Percentiles rank a stretch among this genome's conserved stretches.
Conservation (phyloP, 2,329 filamentous ascomycete species). For the Leptoxyphium fumago region DNA sequence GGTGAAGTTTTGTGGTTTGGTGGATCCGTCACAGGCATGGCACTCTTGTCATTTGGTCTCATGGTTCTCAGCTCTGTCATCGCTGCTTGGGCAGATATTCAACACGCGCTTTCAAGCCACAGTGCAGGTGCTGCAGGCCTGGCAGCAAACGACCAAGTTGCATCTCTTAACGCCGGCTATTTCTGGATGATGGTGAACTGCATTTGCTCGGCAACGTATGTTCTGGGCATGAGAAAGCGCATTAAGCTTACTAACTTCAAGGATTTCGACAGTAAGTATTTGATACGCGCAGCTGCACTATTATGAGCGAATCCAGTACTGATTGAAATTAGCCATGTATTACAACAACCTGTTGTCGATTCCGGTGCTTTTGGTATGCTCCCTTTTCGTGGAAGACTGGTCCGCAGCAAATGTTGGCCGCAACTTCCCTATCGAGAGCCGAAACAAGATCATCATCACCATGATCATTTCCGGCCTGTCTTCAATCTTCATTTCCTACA, state of each 20-base stretch:
- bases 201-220: slow-evolving; percentile 78
- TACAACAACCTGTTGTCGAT: slow-evolving; percentile 99
- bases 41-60: slow-evolving; percentile 83
- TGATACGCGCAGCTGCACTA: not conserved
- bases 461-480: slow-evolving; percentile 91
- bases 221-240: slow-evolving; percentile 90
- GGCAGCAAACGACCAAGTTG: slow-evolving; percentile 56
- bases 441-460: slow-evolving; percentile 62
- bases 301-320: not conserved
- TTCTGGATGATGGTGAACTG: slow-evolving; percentile 98
- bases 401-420: slow-evolving; percentile 63
- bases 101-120: slow-evolving; percentile 55
- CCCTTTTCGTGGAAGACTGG: slow-evolving; percentile 83
- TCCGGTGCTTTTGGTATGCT: slow-evolving; percentile 71
- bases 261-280: slow-evolving; percentile 83
- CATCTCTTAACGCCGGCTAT: slow-evolving; percentile 86
- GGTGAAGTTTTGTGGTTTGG: slow-evolving; percentile 98
- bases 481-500: slow-evolving; percentile 98
- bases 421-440: slow-evolving; percentile 76
- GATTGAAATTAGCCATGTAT: slow-evolving; percentile 66
- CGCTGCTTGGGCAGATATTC: slow-evolving; percentile 94
- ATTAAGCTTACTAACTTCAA: slow-evolving; percentile 99
- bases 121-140: slow-evolving; percentile 28
- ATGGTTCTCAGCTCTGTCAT: slow-evolving; percentile 94
- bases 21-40: slow-evolving; percentile 72